Percentiles rank a stretch among this genome's conserved stretches.
Evolutionary conservation across 2,329 filamentous ascomycete species (phyloP).

Genomic region (Immersiporthe knoxdaviesiana): DNA sequence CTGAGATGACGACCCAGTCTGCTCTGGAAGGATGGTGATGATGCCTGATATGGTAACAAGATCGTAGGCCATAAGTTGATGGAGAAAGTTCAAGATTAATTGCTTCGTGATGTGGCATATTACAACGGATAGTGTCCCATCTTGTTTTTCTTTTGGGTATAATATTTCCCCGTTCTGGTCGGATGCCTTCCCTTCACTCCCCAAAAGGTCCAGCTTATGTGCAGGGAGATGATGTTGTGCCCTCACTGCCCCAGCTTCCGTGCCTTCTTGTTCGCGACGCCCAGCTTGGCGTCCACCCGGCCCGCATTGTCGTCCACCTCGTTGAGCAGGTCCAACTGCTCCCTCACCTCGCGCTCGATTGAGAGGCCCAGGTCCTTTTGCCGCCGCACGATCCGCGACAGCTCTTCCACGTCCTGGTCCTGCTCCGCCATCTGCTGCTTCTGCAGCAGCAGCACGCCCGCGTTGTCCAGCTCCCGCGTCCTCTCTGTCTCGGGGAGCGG

Average conservation of each 20-base stretch:
- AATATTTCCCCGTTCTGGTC: not conserved
- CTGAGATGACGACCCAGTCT: no score
- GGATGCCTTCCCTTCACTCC: not conserved
- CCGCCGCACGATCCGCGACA: conserved; percentile 69
- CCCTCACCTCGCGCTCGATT: conserved; percentile 73
- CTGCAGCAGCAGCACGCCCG: conserved; percentile 74
- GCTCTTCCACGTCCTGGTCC: conserved; percentile 70
- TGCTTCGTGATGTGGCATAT: not conserved
- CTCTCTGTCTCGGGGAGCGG: conserved; percentile 75
- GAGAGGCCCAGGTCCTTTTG: conserved; percentile 79
- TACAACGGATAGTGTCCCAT: not conserved
- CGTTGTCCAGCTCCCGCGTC: conserved; percentile 77
- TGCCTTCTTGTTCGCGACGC: conserved; percentile 73
- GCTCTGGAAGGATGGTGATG: no score
- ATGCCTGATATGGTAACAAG: not conserved
- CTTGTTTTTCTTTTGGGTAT: not conserved
- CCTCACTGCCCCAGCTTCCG: conserved; percentile 56
- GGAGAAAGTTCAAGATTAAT: not conserved
- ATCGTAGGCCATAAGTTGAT: not conserved
- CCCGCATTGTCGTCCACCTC: conserved; percentile 68
- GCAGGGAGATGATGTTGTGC: not conserved
- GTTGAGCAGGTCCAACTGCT: conserved; percentile 72
- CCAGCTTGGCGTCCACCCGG: conserved; percentile 68
- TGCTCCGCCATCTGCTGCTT: conserved; percentile 75
- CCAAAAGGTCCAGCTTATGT: not conserved